Evolutionary conservation across 1,284 basidiomycete species (phyloP).

Genomic region (Rhodotorula mucilaginosa): DNA sequence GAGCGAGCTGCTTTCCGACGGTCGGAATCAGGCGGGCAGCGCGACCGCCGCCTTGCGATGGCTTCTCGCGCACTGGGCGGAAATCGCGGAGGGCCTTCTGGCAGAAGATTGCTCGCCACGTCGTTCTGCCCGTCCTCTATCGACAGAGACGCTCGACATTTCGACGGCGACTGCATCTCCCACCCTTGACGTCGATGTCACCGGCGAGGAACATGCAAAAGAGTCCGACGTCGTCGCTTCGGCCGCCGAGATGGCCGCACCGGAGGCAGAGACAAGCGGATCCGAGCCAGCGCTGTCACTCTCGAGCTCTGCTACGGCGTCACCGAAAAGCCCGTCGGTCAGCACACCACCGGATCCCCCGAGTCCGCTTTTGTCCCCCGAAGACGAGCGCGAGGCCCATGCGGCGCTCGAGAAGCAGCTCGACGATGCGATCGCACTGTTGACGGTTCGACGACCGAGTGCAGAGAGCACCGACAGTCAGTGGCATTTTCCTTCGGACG

Average conservation of each 20-base stretch:
- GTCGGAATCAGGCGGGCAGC: constrained; percentile 22
- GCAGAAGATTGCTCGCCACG: background rate
- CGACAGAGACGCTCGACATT: background rate
- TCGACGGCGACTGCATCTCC: background rate
- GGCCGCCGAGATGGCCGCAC: too few relatives aligned
- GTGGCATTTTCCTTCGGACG: background rate
- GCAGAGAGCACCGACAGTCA: constrained; percentile 6
- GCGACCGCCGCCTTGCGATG: constrained; percentile 29
- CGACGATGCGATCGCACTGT: background rate
- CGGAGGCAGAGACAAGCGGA: too few relatives aligned
- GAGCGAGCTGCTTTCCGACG: constrained; percentile 17
- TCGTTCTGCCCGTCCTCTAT: background rate
- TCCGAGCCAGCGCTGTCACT: too few relatives aligned
- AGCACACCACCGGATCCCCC: background rate
- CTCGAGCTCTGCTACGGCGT: background rate
- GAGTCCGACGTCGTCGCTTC: too few relatives aligned
- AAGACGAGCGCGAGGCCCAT: background rate
- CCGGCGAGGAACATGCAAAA: too few relatives aligned
- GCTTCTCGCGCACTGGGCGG: constrained; percentile 36
- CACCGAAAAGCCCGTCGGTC: background rate
- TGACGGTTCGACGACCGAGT: background rate
- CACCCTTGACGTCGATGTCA: background rate
- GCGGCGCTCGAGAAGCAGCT: background rate
- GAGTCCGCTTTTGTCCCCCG: background rate
- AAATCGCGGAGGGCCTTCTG: constrained; percentile 35